These are phyloP conservation scores for Magnolia changhungtana DNA, from an alignment of 164 flowering plant species.

Conservation along the genomic window DNA sequence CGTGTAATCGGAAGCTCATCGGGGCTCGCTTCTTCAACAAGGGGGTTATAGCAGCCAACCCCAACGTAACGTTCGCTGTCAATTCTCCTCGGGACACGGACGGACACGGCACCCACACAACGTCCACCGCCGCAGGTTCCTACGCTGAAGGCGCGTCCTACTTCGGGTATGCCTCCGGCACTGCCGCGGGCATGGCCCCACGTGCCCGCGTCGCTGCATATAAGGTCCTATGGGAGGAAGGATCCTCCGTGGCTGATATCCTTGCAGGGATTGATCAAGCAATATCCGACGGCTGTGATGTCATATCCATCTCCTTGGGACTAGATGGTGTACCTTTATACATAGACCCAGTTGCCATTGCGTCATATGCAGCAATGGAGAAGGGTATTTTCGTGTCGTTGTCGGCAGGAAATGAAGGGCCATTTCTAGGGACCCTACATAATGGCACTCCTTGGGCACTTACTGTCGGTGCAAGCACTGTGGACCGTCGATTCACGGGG, in stretches of 20 bases:
- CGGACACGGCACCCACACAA: conserved; percentile 79
- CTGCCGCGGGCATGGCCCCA: conserved; percentile 63
- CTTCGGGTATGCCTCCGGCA: conserved; percentile 61
- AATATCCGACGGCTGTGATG: conserved; percentile 55
- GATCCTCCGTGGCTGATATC: conserved; percentile 36
- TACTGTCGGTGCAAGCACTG: conserved; percentile 64
- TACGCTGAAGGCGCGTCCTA: conserved; percentile 42
- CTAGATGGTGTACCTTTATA: conserved; percentile 33
- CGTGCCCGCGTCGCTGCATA: conserved; percentile 61
- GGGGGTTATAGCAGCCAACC: conserved; percentile 36
- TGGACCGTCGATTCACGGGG: conserved; percentile 58
- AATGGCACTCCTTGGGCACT: conserved; percentile 74
- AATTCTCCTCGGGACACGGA: conserved; percentile 63
- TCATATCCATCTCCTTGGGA: conserved; percentile 61
- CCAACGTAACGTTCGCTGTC: conserved; percentile 40
- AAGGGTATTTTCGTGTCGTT: conserved; percentile 57
- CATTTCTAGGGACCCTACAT: conserved; percentile 32
- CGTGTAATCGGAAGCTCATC: conserved; percentile 71
- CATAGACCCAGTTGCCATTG: conserved; percentile 61
- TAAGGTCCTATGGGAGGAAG: conserved; percentile 57
- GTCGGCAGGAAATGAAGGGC: conserved; percentile 79
- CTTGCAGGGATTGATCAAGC: conserved; percentile 71
- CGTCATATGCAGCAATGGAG: conserved; percentile 58
- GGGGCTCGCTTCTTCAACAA: conserved; percentile 70
- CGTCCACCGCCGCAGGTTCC: conserved; percentile 63